Evolutionary conservation across 2,329 filamentous ascomycete species (phyloP), one percentile per base, ranked within the genome.

Genomic region (Trichoderma guizhouense): DNA sequence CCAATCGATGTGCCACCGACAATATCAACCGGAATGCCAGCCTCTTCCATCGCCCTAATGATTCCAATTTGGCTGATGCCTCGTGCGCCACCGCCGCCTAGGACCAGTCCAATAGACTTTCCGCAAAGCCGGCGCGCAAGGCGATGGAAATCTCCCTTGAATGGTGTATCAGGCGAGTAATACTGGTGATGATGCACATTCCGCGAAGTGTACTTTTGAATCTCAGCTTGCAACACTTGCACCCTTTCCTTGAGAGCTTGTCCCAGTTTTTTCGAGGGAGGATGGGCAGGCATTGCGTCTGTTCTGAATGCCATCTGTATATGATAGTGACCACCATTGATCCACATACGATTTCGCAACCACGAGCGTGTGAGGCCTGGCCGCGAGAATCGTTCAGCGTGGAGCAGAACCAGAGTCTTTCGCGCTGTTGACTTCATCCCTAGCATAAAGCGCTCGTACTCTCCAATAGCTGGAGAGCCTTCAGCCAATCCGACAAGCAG

Each of bases 161-260:
- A 97, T 0, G 95, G 92, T 0, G 94, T 94, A 69, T 98, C 94
- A 0, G 95, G 91, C 0, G 95, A 94, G 79, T 98, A 99, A 43
- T 97, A 89, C 0, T 94, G 92, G 3, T 91, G 92, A 76, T 97
- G 94, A 30, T 93, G 90, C n/a, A 97, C 90, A 75, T 93, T 92
- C n/a, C 94, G 89, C 1, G 94, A 97, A 0, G 97, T 98, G 80
- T 98, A 99, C 79, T 98, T 98, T 79, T 98, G 95, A 24, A 99
- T 98, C 79, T 98, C 96, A 0, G 96, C 96, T 79, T 98, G 96
- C 5, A 99, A 82, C 7, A 96, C 94, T 80, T 99, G 95, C 6
- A 99, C 96, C 43, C 95, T 87, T 78, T 98, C 93, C 80, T 98
- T 98, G 73, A 99, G 84, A 0, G 92, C 94, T 5, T 92, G 92